Conservation (phyloP, 148 eudicot genomes). For the Dianthus caryophyllus region DNA sequence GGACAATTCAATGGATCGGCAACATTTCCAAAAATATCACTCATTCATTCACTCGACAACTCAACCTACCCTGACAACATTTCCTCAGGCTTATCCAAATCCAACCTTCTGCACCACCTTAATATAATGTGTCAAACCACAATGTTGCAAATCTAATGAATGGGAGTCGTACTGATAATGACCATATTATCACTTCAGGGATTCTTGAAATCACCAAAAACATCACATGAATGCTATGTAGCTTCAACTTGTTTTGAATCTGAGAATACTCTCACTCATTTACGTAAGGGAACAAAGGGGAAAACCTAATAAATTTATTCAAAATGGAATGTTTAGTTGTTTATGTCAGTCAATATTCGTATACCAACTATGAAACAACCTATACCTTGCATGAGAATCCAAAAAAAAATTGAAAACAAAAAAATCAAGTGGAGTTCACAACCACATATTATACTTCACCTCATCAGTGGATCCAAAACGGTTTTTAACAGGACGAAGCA, state of each 20-base stretch:
- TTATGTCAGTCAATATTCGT: neutral
- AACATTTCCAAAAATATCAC: too few relatives aligned
- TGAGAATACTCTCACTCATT: neutral
- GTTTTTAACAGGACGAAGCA: constrained; percentile 90
- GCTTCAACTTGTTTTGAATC: neutral
- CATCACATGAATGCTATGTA: neutral
- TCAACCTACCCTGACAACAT: too few relatives aligned
- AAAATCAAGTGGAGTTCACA: neutral
- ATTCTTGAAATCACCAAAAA: neutral
- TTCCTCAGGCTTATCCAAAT: too few relatives aligned
- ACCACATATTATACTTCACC: constrained; percentile 34
- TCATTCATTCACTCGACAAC: too few relatives aligned
- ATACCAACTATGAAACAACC: neutral
- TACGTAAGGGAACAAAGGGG: neutral
- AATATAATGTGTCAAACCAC: too few relatives aligned
- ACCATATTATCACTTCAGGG: neutral
- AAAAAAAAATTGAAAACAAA: neutral
- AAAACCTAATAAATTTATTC: constrained; percentile 9
- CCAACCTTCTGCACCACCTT: too few relatives aligned
- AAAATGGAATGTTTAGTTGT: neutral
- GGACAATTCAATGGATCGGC: too few relatives aligned
- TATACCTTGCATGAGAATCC: neutral
- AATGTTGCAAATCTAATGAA: too few relatives aligned
- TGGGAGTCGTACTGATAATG: too few relatives aligned
- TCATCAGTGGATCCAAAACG: constrained; percentile 98